Evolutionary conservation across 257 asterid genomes (phyloP).

Genomic region (Perilla frutescens): DNA sequence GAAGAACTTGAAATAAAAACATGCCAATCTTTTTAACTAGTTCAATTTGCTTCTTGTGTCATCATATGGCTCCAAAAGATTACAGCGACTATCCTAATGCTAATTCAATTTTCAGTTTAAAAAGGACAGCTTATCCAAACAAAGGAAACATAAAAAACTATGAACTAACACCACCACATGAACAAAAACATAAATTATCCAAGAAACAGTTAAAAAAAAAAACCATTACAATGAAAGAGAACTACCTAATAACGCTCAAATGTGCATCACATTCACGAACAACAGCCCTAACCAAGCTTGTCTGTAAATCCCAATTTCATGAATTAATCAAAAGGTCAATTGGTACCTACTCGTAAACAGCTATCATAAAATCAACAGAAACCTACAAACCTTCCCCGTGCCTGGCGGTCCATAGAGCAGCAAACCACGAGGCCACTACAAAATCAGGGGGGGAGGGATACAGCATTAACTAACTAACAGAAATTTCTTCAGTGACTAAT

Average conservation of each 20-base stretch:
- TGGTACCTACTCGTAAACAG: background rate
- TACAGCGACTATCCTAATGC: background rate
- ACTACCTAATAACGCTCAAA: slow-evolving; percentile 78
- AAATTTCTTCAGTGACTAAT: background rate
- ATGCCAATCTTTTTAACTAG: background rate
- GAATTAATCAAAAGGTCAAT: slow-evolving; percentile 23
- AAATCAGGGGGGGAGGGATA: background rate
- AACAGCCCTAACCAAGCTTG: slow-evolving; percentile 98
- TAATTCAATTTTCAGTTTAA: background rate
- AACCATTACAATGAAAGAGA: slow-evolving; percentile 9
- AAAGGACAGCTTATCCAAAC: background rate
- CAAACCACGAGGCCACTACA: slow-evolving; percentile 90
- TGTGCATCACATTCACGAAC: slow-evolving; percentile 91
- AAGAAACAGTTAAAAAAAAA: background rate
- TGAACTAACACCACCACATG: slow-evolving; percentile 4
- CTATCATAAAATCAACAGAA: background rate
- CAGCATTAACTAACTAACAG: background rate
- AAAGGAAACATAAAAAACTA: background rate
- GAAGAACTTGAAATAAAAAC: background rate
- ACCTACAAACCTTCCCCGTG: slow-evolving; percentile 81
- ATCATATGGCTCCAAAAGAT: background rate
- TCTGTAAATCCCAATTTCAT: slow-evolving; percentile 48
- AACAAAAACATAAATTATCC: background rate
- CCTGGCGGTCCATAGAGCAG: slow-evolving; percentile 97
- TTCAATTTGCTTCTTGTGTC: background rate